These are phyloP conservation scores for Schwanniomyces sp. DNA, from an alignment of 805 yeast species.

Conservation along the genomic window DNA sequence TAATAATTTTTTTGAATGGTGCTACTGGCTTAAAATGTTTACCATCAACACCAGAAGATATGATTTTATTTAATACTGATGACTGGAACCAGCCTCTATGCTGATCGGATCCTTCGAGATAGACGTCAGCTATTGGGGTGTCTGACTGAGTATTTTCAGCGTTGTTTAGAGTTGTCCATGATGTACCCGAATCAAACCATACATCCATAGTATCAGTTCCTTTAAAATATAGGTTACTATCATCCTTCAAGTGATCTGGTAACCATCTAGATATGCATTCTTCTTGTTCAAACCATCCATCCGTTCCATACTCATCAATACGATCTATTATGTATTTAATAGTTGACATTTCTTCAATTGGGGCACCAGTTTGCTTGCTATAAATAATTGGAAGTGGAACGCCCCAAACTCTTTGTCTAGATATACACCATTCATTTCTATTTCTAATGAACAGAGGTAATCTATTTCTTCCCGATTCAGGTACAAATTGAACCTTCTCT, in stretches of 20 bases:
- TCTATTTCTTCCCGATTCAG: constrained; percentile 70
- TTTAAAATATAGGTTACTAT: constrained; percentile 50
- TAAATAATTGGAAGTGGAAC: constrained; percentile 93
- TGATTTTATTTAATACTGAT: constrained; percentile 74
- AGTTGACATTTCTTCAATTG: constrained; percentile 56
- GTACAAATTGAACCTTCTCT: constrained; percentile 65
- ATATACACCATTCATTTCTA: constrained; percentile 96
- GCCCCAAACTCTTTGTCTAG: constrained; percentile 97
- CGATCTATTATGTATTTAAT: constrained; percentile 56
- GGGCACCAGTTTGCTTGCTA: constrained; percentile 54
- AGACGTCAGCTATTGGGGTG: constrained; percentile 64
- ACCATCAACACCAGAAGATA: constrained; percentile 47
- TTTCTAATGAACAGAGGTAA: constrained; percentile 68
- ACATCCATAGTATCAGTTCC: constrained; percentile 96
- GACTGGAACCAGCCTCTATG: constrained; percentile 99
- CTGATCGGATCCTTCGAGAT: constrained; percentile 96
- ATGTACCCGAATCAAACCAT: constrained; percentile 97
- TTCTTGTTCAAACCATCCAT: constrained; percentile 74
- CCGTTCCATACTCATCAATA: constrained; percentile 62
- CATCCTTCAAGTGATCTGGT: constrained; percentile 49
- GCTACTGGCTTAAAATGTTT: constrained; percentile 27
- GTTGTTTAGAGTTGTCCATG: constrained; percentile 68
- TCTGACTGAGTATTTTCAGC: constrained; percentile 35
- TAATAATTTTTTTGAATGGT: constrained; percentile 75
- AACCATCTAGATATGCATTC: constrained; percentile 66